These are phyloP conservation scores for Trametes meyenii DNA, from an alignment of 768 basidiomycete genomes.

Conservation along the genomic window DNA sequence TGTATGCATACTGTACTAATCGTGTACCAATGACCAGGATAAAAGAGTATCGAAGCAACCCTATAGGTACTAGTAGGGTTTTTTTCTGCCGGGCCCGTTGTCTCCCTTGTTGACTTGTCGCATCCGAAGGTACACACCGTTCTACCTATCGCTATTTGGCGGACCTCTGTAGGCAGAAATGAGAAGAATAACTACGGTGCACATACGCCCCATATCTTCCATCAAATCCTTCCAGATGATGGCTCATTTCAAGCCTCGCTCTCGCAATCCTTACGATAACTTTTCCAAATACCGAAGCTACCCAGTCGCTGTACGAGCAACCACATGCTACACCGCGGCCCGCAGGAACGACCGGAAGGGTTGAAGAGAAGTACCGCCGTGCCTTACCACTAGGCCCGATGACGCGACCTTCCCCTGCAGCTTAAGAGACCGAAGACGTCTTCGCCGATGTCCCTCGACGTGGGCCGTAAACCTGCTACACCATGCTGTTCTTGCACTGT, in stretches of 20 bases:
- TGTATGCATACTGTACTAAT: too few relatives aligned
- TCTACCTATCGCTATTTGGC: too few relatives aligned
- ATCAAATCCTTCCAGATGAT: conserved; percentile 5
- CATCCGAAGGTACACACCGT: neutral
- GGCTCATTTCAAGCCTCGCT: conserved; percentile 7
- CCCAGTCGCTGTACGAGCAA: neutral
- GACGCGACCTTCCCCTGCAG: conserved; percentile 4
- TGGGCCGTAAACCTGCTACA: neutral
- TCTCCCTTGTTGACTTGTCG: too few relatives aligned
- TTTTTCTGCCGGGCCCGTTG: too few relatives aligned
- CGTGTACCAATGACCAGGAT: too few relatives aligned
- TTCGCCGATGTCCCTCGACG: neutral
- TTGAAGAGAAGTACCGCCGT: neutral
- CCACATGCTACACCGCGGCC: neutral
- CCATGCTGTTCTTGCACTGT: neutral
- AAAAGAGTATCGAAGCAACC: too few relatives aligned
- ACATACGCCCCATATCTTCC: neutral
- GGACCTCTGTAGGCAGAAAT: too few relatives aligned
- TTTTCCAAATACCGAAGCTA: too few relatives aligned
- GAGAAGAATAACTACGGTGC: neutral
- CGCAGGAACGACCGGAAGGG: neutral
- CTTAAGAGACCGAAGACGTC: neutral
- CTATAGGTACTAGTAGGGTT: too few relatives aligned
- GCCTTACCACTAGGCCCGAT: neutral
- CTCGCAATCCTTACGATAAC: conserved; percentile 18